A percentile compares a stretch with the other conserved stretches of the same genome.
Evolutionary conservation across 2,329 filamentous ascomycete species (phyloP).

Genomic region (Ophiocordyceps camponoti-floridani): DNA sequence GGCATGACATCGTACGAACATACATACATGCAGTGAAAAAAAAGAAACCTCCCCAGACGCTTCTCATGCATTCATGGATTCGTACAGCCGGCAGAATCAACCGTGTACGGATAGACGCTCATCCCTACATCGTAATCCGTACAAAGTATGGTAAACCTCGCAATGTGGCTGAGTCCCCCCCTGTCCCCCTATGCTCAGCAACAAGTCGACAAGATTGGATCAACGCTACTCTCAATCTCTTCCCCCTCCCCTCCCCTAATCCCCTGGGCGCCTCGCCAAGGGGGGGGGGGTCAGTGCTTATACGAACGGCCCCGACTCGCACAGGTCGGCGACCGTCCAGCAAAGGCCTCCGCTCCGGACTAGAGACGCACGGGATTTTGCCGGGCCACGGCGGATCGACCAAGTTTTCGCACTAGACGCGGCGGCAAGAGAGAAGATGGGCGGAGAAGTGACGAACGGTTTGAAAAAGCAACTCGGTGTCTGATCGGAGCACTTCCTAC

Average conservation of each 20-base stretch:
- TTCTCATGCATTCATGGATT: too few species aligned
- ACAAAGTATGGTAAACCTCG: too few species aligned
- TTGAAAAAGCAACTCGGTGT: too few species aligned
- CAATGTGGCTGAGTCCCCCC: background rate
- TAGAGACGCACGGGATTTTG: background rate
- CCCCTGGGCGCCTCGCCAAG: background rate
- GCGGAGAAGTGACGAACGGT: background rate
- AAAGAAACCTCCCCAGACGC: too few species aligned
- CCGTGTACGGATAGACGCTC: too few species aligned
- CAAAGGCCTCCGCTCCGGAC: background rate
- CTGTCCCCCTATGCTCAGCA: background rate
- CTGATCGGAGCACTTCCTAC: too few species aligned
- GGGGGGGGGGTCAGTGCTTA: background rate
- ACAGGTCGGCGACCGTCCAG: background rate
- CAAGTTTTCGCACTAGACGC: background rate
- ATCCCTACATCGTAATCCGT: background rate
- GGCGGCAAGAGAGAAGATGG: background rate
- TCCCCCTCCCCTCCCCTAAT: too few species aligned
- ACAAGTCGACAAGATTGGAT: constrained; percentile 1
- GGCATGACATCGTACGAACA: too few species aligned
- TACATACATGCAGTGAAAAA: too few species aligned
- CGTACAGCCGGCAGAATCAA: too few species aligned
- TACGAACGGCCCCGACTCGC: background rate
- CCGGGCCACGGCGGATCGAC: background rate
- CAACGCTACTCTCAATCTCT: constrained; percentile 1